Base-by-base conservation (phyloP, 2,329 filamentous ascomycete genomes). In the Alternaria arborescens region DNA sequence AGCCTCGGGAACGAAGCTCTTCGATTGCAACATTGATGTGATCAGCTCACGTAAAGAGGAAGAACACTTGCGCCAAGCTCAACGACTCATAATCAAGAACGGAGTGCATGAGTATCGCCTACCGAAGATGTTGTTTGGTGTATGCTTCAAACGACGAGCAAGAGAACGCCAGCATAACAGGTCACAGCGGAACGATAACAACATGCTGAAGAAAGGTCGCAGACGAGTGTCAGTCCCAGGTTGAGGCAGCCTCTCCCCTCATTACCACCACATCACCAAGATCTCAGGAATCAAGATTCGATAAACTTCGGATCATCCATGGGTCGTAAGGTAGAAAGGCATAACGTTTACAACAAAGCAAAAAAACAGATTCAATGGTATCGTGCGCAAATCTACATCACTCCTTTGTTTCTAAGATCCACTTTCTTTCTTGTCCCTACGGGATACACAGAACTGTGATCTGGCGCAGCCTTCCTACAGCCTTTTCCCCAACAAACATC, bases 391-490 rank as follows among this genome's bases (percentile, higher is more conserved):
- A 24, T 42, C 41, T 58, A 42, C 30, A 55, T 55, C 41, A 18
- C 41, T 40, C 42, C 30, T 41, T 30, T 36, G 36, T 42, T 42
- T 48, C 55, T 42, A 22, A 22, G 46, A 51, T 26, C 30, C 46
- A 50, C 46, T 50, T 50, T 50, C 46, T 36, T 50, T 50, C 46
- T 50, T 50, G 46, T 50, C 46, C 46, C 47, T 34, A 50, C n/a
- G 30, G 46, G 46, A 38, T 16, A 18, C 38, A n/a, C 12, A 28
- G 28, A 34, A 34, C 40, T 12, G 43, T 46, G 58, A 59, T 62
- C 58, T 55, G 65, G 65, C 65, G 51, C 65, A 66, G 65, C 63
- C 65, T 53, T 64, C 52, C 46, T 50, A 50, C 46, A 50, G 32
- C 46, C 46, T 36, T 48, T 14, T 28, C 46, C 30, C 46, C 30